Evolutionary conservation across 2,329 filamentous ascomycete species (phyloP).

Genomic region (Orbilia oligospora): DNA sequence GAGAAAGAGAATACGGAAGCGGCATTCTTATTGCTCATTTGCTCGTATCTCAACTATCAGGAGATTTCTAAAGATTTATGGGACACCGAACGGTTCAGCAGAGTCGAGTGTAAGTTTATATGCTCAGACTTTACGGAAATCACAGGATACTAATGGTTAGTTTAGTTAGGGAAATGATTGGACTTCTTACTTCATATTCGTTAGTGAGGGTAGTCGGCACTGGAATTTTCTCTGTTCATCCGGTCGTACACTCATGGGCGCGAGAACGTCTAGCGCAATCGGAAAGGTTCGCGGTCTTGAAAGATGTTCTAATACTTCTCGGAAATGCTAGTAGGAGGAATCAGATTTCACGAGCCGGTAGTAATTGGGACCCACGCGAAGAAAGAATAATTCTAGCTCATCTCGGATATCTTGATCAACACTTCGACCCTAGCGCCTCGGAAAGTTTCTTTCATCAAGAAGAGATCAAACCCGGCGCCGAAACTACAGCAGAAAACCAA

Average conservation of each 20-base stretch:
- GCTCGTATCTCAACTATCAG: slow-evolving; percentile 26
- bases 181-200: no score
- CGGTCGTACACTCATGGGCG: slow-evolving; percentile 60
- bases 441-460: not conserved
- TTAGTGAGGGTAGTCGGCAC: not conserved
- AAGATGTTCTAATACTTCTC: not conserved
- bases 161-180: no score
- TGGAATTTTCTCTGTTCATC: slow-evolving; percentile 51
- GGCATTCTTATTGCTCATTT: slow-evolving; percentile 56
- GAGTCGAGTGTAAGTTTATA: not conserved
- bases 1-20: slow-evolving; percentile 42
- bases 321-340: not conserved
- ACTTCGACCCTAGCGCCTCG: not conserved
- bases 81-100: not conserved
- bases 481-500: not conserved
- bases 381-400: not conserved
- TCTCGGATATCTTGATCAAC: slow-evolving; percentile 5
- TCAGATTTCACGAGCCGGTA: not conserved
- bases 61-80: slow-evolving; percentile 60
- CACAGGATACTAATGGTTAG: no score
- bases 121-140: not conserved
- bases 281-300: not conserved
- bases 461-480: no score
- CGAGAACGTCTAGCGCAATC: slow-evolving; percentile 31
- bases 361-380: slow-evolving; percentile 1